These are phyloP conservation scores for Beverwykella pulmonaria DNA, from an alignment of 495 filamentous ascomycete genomes.

Conservation along the genomic window DNA sequence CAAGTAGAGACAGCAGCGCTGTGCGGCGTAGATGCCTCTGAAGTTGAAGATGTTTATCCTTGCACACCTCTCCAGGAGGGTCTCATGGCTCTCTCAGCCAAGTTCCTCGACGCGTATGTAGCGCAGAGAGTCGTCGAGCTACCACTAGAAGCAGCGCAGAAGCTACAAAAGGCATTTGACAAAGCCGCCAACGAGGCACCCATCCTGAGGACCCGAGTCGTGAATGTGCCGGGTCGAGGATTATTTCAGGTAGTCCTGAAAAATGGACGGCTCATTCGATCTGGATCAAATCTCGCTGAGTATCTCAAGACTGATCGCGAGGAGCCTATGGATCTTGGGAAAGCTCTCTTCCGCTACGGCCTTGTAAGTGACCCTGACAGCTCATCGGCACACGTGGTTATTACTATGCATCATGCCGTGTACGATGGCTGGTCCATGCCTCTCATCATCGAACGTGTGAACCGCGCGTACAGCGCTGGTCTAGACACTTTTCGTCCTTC, in stretches of 20 bases:
- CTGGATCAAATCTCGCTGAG: slow-evolving; percentile 50
- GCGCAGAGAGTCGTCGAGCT: slow-evolving; percentile 34
- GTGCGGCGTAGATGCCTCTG: slow-evolving; percentile 2
- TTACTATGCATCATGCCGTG: slow-evolving; percentile 34
- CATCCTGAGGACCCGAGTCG: slow-evolving; percentile 63
- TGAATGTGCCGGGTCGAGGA: slow-evolving; percentile 56
- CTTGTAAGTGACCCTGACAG: slow-evolving; percentile 49
- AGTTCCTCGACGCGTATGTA: slow-evolving; percentile 32
- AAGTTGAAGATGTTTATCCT: slow-evolving; percentile 29
- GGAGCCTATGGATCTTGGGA: slow-evolving; percentile 58
- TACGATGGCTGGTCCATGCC: slow-evolving; percentile 41
- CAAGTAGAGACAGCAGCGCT: slow-evolving; percentile 10
- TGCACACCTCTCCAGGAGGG: slow-evolving; percentile 35
- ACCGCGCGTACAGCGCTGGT: slow-evolving; percentile 42
- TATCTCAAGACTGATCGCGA: slow-evolving; percentile 51
- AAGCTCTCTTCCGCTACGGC: slow-evolving; percentile 57
- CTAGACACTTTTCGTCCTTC: slow-evolving; percentile 34
- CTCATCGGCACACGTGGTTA: slow-evolving; percentile 34
- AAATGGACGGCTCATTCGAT: slow-evolving; percentile 49
- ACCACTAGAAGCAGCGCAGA: slow-evolving; percentile 7
- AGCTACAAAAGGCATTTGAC: slow-evolving; percentile 51
- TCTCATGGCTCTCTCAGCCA: slow-evolving; percentile 37
- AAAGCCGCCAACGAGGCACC: slow-evolving; percentile 50
- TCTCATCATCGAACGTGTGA: slow-evolving; percentile 35
- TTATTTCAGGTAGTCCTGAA: slow-evolving; percentile 63